Conservation (phyloP, 805 yeast species). For the Isabelozyma gotoi region DNA sequence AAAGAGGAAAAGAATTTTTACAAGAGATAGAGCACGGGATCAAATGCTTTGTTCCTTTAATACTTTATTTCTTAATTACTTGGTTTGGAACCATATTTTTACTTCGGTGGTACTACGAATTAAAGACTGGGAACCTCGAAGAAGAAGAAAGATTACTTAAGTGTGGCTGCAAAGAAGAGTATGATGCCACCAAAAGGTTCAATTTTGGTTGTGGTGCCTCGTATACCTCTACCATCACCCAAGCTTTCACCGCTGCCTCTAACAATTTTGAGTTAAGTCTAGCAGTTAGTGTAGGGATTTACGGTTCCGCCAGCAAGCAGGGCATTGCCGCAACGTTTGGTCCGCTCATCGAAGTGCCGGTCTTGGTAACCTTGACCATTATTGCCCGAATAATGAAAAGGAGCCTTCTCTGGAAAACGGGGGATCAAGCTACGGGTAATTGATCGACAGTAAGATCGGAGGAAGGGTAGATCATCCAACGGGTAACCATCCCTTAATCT, state of each 20-base stretch:
- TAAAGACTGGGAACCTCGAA: slow-evolving; percentile 5
- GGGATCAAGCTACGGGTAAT: neutral
- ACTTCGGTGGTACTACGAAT: slow-evolving; percentile 27
- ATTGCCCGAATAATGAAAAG: slow-evolving; percentile 19
- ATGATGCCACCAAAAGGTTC: slow-evolving; percentile 15
- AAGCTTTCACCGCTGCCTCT: slow-evolving; percentile 56
- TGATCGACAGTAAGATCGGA: neutral
- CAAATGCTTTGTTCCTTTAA: slow-evolving; percentile 50
- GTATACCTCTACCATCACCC: slow-evolving; percentile 46
- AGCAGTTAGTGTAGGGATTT: slow-evolving; percentile 52
- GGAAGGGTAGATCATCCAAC: neutral
- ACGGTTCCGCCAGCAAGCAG: slow-evolving; percentile 51
- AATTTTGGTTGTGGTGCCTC: slow-evolving; percentile 32
- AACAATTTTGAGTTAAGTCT: slow-evolving; percentile 58
- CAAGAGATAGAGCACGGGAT: slow-evolving; percentile 49
- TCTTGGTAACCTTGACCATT: slow-evolving; percentile 38
- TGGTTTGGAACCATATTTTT: slow-evolving; percentile 47
- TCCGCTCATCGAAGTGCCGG: slow-evolving; percentile 59
- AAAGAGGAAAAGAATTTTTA: slow-evolving; percentile 48
- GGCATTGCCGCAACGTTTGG: slow-evolving; percentile 62
- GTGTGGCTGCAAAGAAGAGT: slow-evolving; percentile 42
- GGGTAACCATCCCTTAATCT: too few relatives aligned
- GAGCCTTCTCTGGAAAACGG: neutral
- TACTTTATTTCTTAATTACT: slow-evolving; percentile 45
- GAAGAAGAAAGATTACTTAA: slow-evolving; percentile 10